Evolutionary conservation across 1,139 yeast genomes (phyloP).

Genomic region (Geotrichum bryndzae): DNA sequence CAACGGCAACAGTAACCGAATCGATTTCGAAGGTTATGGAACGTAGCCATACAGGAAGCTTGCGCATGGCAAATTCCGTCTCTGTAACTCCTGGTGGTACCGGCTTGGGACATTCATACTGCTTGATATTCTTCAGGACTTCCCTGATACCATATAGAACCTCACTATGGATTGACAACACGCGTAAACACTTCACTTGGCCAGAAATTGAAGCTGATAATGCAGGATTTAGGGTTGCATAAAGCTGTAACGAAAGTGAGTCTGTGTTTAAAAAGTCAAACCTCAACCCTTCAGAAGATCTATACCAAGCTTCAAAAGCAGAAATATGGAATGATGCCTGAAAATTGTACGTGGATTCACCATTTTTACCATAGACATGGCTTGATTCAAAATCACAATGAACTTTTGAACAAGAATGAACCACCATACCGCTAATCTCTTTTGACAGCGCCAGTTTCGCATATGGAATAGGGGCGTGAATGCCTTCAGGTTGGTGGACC

Average conservation of each 20-base stretch:
- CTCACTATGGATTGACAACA: constrained; percentile 28
- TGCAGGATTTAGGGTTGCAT: constrained; percentile 30
- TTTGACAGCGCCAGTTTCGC: constrained; percentile 8
- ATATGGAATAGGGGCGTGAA: constrained; percentile 3
- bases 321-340: constrained; percentile 28
- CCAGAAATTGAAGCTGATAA: constrained; percentile 27
- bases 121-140: constrained; percentile 22
- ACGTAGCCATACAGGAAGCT: constrained; percentile 34
- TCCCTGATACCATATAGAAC: constrained; percentile 29
- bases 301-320: constrained; percentile 31
- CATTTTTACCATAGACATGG: constrained; percentile 23
- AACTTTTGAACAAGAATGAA: constrained; percentile 30
- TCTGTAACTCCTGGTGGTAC: neutral
- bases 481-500: constrained; percentile 20
- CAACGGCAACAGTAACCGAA: constrained; percentile 30
- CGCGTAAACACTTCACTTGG: constrained; percentile 26
- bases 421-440: constrained; percentile 27
- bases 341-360: constrained; percentile 26
- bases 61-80: constrained; percentile 23
- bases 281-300: constrained; percentile 29
- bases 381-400: constrained; percentile 32
- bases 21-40: constrained; percentile 27
- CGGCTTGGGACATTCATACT: neutral
- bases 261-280: constrained; percentile 32
- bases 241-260: constrained; percentile 26